Evolutionary conservation across 2,329 filamentous ascomycete genomes (phyloP).

Genomic region (Trichophyton mentagrophytes): DNA sequence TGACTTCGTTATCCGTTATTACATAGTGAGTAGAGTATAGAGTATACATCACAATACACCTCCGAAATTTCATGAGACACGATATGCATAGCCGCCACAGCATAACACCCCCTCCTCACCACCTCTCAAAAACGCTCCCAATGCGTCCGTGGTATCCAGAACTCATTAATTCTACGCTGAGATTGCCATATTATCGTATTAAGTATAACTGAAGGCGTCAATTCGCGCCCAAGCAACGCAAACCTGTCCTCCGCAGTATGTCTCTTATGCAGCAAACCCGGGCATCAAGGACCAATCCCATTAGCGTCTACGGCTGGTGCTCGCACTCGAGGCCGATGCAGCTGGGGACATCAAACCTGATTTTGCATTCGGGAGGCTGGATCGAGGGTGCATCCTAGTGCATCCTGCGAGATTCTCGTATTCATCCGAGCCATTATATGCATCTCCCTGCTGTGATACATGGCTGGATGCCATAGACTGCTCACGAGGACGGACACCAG

Average conservation of each 20-base stretch:
- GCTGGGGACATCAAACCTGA: constrained; percentile 7
- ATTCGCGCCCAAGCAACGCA: too few relatives aligned
- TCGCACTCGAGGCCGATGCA: constrained; percentile 8
- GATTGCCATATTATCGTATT: background rate
- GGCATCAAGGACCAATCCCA: background rate
- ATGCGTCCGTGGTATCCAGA: too few relatives aligned
- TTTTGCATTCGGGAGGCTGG: background rate
- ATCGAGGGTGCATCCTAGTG: background rate
- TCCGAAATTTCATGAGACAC: background rate
- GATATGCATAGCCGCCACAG: background rate
- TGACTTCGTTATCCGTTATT: background rate
- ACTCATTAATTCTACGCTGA: background rate
- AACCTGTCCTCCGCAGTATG: too few relatives aligned
- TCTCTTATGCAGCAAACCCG: background rate
- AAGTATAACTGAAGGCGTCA: too few relatives aligned
- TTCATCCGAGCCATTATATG: background rate
- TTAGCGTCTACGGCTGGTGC: background rate
- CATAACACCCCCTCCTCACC: background rate
- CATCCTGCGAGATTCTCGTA: background rate
- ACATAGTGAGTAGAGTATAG: background rate
- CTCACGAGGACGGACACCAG: background rate
- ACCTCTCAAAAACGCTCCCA: too few relatives aligned
- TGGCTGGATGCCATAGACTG: background rate
- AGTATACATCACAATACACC: background rate
- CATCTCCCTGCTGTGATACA: background rate